Evolutionary conservation across 1,139 yeast genomes (phyloP), one percentile per base, ranked within the genome.

Genomic region (Pichia sp.): DNA sequence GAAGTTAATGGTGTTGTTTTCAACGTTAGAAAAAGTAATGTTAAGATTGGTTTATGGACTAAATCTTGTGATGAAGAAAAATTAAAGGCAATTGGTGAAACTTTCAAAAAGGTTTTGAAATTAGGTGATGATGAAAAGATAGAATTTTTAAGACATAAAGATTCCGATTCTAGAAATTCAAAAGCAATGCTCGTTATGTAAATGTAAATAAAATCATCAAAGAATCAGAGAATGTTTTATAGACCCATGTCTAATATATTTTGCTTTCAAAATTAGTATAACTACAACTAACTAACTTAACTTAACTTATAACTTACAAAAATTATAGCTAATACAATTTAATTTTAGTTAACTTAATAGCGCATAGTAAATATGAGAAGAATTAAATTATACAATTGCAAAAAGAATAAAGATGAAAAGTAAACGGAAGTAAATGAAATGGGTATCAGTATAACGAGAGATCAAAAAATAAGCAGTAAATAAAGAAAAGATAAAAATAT

Each of bases 1-100:
- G 93, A 88, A 68, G 94, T 93, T 55, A 89, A 87, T 63, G 99
- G 99, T 56, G 87, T 88, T 54, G 96, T 91, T 52, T 79, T 87
- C 61, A 87, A 86, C 63, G 78, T 86, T 56, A 83, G 96, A 72
- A 81, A 77, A 62, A 80, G 78, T 54, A 89, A 80, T 51, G 79
- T 76, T 71, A 82, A 89, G 66, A 77, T 91, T 61, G 91, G 94
- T 60, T 70, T 91, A 63, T 91, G 98, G 98, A 89, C 97, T 51
- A 81, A 78, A 63, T 78, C 89, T 53, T 79, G 85, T 56, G 78
- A 80, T 56, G 80, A 77, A 56, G 69, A 72, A 53, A 72, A 75
- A 46, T 59, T 61, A 39, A 60, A 64, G 41, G 67, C 75, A 41
- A 80, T 91, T 54, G 98, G 97, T 59, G 80, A 78, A 60, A 78